Evolutionary conservation across 2,329 filamentous ascomycete genomes (phyloP).

Genomic region (Aspergillus novoparasiticus): DNA sequence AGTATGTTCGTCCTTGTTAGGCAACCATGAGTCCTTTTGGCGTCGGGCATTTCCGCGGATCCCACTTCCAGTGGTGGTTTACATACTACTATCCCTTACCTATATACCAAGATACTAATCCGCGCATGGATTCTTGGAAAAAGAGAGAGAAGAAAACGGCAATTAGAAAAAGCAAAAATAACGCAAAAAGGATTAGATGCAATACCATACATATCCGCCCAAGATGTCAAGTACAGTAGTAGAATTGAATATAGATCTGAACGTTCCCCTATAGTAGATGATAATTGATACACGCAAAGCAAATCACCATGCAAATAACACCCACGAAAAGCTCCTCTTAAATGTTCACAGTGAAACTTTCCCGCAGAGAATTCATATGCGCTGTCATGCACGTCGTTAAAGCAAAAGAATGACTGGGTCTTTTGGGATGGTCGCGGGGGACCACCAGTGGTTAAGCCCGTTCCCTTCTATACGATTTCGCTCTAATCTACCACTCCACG

Average conservation of each 20-base stretch:
- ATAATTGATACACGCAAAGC: slow-evolving; percentile 13
- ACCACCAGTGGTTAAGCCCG: slow-evolving; percentile 6
- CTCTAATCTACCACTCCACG: slow-evolving; percentile 39
- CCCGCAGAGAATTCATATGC: slow-evolving; percentile 18
- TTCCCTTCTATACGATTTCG: slow-evolving; percentile 20
- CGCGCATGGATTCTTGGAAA: background rate
- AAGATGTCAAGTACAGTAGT: background rate
- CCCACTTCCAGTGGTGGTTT: too few species aligned
- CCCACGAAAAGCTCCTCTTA: slow-evolving; percentile 10
- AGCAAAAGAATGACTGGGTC: background rate
- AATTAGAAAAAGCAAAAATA: background rate
- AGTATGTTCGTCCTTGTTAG: too few species aligned
- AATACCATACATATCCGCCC: background rate
- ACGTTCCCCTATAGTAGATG: slow-evolving; percentile 5
- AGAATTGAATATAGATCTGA: background rate
- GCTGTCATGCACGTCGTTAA: slow-evolving; percentile 31
- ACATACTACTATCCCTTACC: too few species aligned
- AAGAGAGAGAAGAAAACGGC: background rate
- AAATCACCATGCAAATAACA: slow-evolving; percentile 3
- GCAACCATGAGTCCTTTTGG: too few species aligned
- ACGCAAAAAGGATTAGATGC: background rate
- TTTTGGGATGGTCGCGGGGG: background rate
- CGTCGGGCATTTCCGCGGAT: too few species aligned
- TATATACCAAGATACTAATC: too few species aligned
- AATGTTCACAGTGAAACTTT: background rate